These are phyloP conservation scores for Fonsecaea nubica DNA, from an alignment of 2,329 filamentous ascomycete species.

Conservation along the genomic window DNA sequence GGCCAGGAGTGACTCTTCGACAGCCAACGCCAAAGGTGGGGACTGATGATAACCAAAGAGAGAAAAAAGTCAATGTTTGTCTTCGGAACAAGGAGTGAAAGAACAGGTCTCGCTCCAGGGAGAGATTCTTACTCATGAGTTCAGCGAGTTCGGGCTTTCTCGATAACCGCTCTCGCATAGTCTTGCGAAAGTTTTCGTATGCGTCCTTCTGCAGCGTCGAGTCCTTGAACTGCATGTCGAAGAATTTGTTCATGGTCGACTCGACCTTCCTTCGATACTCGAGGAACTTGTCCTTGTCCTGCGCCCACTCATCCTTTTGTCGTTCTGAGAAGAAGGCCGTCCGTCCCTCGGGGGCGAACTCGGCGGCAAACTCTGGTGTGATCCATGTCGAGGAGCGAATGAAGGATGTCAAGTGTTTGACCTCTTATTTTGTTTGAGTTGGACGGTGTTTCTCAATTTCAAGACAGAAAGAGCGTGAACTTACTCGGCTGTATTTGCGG, in stretches of 20 bases:
- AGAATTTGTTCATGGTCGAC: conserved; percentile 52
- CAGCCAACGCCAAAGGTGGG: conserved; percentile 38
- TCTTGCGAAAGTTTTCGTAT: conserved; percentile 50
- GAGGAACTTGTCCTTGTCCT: conserved; percentile 51
- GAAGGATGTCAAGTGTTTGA: conserved; percentile 39
- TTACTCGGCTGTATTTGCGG: conserved; percentile 38
- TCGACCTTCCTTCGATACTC: conserved; percentile 54
- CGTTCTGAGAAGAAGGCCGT: conserved; percentile 21
- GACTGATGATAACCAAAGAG: conserved; percentile 40
- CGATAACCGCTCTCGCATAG: conserved; percentile 51
- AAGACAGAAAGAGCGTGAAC: neutral
- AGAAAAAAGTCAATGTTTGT: neutral
- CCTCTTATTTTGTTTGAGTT: conserved; percentile 1
- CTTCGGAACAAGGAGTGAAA: neutral
- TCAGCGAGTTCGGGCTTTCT: conserved; percentile 49
- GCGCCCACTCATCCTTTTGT: conserved; percentile 44
- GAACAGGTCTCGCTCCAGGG: neutral
- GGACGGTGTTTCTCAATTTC: neutral
- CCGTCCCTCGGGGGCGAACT: conserved; percentile 21
- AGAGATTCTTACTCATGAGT: conserved; percentile 39
- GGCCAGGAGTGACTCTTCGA: conserved; percentile 49
- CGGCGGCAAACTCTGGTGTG: conserved; percentile 21
- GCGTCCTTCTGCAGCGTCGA: conserved; percentile 50
- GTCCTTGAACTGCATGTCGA: conserved; percentile 52
- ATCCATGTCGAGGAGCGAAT: conserved; percentile 43